phyloP scores from a whole-genome alignment of 169 alveolate genomes.

The Eimeria sp. region DNA sequence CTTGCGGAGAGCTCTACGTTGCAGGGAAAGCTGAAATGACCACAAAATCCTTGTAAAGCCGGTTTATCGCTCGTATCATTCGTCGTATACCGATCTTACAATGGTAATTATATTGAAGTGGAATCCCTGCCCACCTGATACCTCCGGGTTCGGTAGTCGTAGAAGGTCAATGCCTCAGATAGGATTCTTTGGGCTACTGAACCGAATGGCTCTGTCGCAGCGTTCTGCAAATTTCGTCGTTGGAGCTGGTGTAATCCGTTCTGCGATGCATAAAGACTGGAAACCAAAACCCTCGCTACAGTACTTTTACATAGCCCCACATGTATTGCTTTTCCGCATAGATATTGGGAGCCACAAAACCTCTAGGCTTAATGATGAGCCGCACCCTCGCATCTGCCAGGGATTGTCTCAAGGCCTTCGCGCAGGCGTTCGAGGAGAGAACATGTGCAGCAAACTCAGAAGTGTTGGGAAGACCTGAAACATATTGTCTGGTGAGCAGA shows the following conservation, averaged over 20 bases:
- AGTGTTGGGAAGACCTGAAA: slow-evolving; percentile 34
- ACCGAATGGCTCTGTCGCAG: not conserved
- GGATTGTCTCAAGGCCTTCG: slow-evolving; percentile 18
- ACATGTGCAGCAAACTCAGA: slow-evolving; percentile 25
- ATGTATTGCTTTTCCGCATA: not conserved
- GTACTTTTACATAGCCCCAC: no score
- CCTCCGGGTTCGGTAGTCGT: slow-evolving; percentile 68
- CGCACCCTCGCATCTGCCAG: slow-evolving; percentile 37
- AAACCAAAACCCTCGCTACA: not conserved
- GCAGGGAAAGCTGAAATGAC: slow-evolving; percentile 38
- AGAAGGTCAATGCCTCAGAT: slow-evolving; percentile 27
- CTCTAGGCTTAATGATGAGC: not conserved
- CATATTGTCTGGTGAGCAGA: slow-evolving; percentile 5
- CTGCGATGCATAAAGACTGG: slow-evolving; percentile 27
- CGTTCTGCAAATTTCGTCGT: not conserved
- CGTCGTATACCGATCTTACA: not conserved
- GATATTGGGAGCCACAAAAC: not conserved
- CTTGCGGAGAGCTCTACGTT: slow-evolving; percentile 51
- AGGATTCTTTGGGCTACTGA: not conserved
- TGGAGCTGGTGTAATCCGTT: not conserved
- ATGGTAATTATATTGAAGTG: not conserved
- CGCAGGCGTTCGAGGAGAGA: slow-evolving; percentile 14
- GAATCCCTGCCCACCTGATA: slow-evolving; percentile 25
- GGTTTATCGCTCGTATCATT: not conserved
- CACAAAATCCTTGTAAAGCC: not conserved